Base-by-base conservation (phyloP, 1,284 basidiomycete genomes). In the Moesziomyces parantarcticus region DNA sequence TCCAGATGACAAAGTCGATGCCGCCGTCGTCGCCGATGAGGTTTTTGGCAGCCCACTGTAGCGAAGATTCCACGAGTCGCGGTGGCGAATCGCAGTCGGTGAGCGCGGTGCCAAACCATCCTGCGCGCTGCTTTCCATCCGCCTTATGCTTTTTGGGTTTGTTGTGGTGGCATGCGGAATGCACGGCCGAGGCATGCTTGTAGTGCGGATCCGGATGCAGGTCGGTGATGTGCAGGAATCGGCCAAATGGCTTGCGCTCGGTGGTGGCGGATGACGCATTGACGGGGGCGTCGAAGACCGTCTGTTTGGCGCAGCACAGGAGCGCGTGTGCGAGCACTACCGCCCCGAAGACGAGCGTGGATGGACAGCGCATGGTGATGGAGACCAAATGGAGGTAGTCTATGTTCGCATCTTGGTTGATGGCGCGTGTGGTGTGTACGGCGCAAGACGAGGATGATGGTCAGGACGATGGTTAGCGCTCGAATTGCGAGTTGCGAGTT, bases 41-140 rank as follows among this genome's bases (percentile, higher is more conserved):
- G 76, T 93, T 88, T 78, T 90, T 87, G 58, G 90, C 89, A 60
- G 96, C 84, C 87, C 89, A 94, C 65, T 92, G 89, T 50, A 97
- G 87, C 3, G 93, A 93, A 45, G 89, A 87, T 82, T 94, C 92
- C 47, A 92, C 89, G 9, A 97, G 88, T 5, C 86, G 85, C 45
- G 91, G 85, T 0, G 94, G 93, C 16, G 93, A 89, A 84, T 97
- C 94, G 81, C 94, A 97, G 54, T 92, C 90, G 44, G 92, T 94
- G 80, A 82, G 65, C 3, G 69, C 69, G 10, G 81, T 67, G 1
- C 84, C 84, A 77, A 78, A 84, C 70, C 79, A 79, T n/a, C 81
- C 83, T 6, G 82, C 80, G 34, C 80, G 64, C 53, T 75, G 46
- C 29, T 66, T 57, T 21, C 74, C 67, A 25, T 71, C 67, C 5